These are phyloP conservation scores for Rhizopus stolonifer DNA, from an alignment of 371 early-diverging fungal species.

Conservation along the genomic window DNA sequence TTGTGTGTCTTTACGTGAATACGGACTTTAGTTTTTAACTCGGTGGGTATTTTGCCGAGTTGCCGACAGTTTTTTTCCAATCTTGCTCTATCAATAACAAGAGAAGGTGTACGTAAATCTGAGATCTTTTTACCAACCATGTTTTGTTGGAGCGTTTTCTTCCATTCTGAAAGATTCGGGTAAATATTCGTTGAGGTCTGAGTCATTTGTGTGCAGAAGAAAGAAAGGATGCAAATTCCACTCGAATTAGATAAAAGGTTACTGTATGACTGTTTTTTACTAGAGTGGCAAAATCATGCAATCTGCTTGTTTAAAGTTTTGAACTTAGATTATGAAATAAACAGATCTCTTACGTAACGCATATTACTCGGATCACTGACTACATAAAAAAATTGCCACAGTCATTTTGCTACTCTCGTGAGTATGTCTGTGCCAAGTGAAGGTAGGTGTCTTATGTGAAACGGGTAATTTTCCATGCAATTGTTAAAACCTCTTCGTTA, in stretches of 20 bases:
- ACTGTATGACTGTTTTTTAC: too few species aligned
- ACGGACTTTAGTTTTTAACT: constrained; percentile 30
- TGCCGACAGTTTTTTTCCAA: constrained; percentile 32
- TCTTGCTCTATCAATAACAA: constrained; percentile 36
- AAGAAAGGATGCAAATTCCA: background rate
- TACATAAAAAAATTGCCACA: too few species aligned
- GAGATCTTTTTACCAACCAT: constrained; percentile 35
- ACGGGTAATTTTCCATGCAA: too few species aligned
- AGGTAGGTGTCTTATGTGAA: too few species aligned
- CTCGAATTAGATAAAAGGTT: background rate
- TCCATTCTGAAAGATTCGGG: constrained; percentile 11
- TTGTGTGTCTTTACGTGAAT: constrained; percentile 53
- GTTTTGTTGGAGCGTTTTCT: constrained; percentile 15
- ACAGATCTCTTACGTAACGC: too few species aligned
- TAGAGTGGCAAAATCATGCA: too few species aligned
- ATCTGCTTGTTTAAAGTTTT: too few species aligned
- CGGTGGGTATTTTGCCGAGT: constrained; percentile 21
- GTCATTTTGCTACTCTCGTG: too few species aligned
- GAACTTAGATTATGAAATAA: too few species aligned
- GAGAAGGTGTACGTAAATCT: constrained; percentile 39
- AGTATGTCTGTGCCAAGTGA: too few species aligned
- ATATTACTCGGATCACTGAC: too few species aligned
- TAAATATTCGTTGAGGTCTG: background rate
- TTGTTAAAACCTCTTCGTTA: too few species aligned
- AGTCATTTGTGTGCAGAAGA: background rate